Evolutionary conservation across 2,329 filamentous ascomycete genomes (phyloP).

Genomic region (Nothophoma quercina): DNA sequence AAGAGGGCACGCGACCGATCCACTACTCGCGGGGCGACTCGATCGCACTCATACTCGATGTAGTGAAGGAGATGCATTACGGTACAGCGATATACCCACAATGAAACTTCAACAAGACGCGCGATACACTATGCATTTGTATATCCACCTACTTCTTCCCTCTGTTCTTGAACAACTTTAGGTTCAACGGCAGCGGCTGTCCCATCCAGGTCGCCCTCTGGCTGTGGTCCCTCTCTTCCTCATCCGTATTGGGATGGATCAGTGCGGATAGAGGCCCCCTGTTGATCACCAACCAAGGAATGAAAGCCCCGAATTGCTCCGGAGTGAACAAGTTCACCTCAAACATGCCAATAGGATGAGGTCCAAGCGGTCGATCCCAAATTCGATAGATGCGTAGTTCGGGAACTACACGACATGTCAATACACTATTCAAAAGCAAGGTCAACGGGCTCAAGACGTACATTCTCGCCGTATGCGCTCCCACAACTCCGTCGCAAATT

Average conservation of each 20-base stretch:
- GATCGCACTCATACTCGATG: neutral
- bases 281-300: constrained; percentile 84
- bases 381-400: constrained; percentile 83
- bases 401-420: constrained; percentile 71
- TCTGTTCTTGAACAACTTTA: constrained; percentile 56
- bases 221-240: constrained; percentile 68
- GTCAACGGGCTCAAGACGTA: constrained; percentile 50
- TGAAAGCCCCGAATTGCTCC: constrained; percentile 85
- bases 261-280: constrained; percentile 80
- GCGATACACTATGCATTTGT: neutral
- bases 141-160: neutral
- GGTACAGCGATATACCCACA: constrained; percentile 19
- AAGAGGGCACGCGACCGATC: constrained; percentile 5
- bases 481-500: constrained; percentile 76
- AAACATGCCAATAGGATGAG: constrained; percentile 87
- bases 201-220: constrained; percentile 79
- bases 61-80: neutral
- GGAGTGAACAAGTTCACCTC: constrained; percentile 90
- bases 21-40: neutral
- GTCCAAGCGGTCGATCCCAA: constrained; percentile 80
- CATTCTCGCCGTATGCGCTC: constrained; percentile 82
- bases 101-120: constrained; percentile 6
- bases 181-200: constrained; percentile 68
- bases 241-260: constrained; percentile 83
- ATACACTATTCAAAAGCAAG: too few relatives aligned